These are phyloP conservation scores for Rhizophagus prolifer DNA, from an alignment of 192 early-diverging fungal genomes.

Conservation along the genomic window DNA sequence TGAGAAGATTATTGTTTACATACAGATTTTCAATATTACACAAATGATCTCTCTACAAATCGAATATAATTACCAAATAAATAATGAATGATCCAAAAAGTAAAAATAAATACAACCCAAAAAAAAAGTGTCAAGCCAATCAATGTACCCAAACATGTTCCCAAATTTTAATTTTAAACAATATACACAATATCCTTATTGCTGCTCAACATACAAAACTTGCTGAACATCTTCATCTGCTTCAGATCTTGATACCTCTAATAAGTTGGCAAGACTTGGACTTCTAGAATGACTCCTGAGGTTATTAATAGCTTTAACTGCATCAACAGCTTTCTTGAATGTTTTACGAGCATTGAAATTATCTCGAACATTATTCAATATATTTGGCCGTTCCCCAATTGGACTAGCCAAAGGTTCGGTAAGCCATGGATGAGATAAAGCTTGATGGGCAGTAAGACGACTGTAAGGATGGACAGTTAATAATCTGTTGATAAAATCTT, in stretches of 20 bases:
- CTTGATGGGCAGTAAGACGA: slow-evolving; percentile 67
- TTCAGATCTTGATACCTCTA: background rate
- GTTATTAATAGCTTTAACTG: slow-evolving; percentile 44
- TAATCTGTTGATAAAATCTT: slow-evolving; percentile 66
- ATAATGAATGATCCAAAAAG: too few species aligned
- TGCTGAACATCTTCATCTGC: slow-evolving; percentile 20
- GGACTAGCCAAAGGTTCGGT: slow-evolving; percentile 16
- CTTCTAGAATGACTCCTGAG: slow-evolving; percentile 16
- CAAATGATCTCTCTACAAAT: too few species aligned
- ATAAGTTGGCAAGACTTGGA: background rate
- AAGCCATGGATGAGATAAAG: slow-evolving; percentile 75
- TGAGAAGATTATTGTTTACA: too few species aligned
- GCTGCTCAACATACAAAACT: background rate
- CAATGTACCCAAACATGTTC: background rate
- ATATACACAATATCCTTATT: too few species aligned
- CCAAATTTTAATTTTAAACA: too few species aligned
- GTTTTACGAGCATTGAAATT: slow-evolving; percentile 69
- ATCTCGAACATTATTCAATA: slow-evolving; percentile 58
- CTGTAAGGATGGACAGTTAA: slow-evolving; percentile 55
- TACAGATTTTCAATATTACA: too few species aligned
- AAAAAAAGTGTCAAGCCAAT: background rate
- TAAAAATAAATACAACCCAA: background rate
- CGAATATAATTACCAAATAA: too few species aligned
- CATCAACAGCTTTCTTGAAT: slow-evolving; percentile 62
- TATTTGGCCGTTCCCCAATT: slow-evolving; percentile 30